These are phyloP conservation scores for Clitopilus passeckerianus DNA, from an alignment of 768 basidiomycete genomes.

Conservation along the genomic window DNA sequence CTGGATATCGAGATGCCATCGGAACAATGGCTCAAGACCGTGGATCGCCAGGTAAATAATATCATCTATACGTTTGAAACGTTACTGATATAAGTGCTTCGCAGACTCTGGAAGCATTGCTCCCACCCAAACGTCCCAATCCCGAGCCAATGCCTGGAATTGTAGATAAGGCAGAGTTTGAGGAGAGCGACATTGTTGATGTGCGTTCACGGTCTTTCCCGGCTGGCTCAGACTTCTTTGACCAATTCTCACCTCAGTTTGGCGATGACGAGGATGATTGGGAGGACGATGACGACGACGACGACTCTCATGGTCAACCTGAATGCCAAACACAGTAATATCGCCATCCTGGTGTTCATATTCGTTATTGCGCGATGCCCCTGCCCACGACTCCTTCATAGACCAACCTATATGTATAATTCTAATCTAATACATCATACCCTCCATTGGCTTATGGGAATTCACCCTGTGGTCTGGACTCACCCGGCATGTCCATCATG, in stretches of 20 bases:
- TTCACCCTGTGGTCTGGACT: background rate
- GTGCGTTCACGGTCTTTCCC: slow-evolving; percentile 79
- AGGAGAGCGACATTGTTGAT: slow-evolving; percentile 75
- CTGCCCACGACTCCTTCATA: background rate
- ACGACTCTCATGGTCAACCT: slow-evolving; percentile 47
- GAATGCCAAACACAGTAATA: slow-evolving; percentile 59
- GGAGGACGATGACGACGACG: slow-evolving; percentile 70
- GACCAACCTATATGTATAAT: background rate
- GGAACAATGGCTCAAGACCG: slow-evolving; percentile 64
- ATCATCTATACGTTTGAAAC: background rate
- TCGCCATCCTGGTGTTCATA: background rate
- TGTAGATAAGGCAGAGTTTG: slow-evolving; percentile 67
- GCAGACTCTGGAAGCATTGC: slow-evolving; percentile 58
- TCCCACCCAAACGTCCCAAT: slow-evolving; percentile 75
- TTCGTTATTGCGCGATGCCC: background rate
- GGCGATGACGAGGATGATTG: slow-evolving; percentile 66
- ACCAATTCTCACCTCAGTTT: slow-evolving; percentile 68
- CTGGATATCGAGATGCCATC: slow-evolving; percentile 89
- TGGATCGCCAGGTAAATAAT: slow-evolving; percentile 51
- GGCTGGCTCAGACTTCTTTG: slow-evolving; percentile 74
- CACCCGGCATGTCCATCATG: background rate
- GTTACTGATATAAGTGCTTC: background rate
- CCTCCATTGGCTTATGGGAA: background rate
- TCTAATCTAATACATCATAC: slow-evolving; percentile 1
- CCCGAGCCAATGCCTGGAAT: slow-evolving; percentile 67